Conservation (phyloP, 345 rosid genomes). For the Garcia nutans region DNA sequence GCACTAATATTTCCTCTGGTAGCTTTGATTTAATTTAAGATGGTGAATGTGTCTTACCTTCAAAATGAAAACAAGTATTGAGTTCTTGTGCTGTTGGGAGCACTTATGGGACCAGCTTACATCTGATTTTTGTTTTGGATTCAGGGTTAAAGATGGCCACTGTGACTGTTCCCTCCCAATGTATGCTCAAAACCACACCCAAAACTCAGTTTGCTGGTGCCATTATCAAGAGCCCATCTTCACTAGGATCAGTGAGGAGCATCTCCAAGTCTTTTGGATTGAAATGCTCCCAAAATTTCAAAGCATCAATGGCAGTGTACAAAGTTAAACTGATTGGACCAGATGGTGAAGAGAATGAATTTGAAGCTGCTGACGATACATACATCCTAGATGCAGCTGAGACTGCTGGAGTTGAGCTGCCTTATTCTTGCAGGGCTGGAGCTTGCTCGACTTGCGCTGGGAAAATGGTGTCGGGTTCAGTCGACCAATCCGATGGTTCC, state of each 20-base stretch:
- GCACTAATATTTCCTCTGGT: not conserved
- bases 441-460: slow-evolving; percentile 90
- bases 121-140: slow-evolving; percentile 15
- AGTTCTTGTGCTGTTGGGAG: not conserved
- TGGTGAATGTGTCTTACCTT: not conserved
- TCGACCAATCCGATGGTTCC: slow-evolving; percentile 82
- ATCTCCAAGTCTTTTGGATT: slow-evolving; percentile 57
- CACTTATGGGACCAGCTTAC: not conserved
- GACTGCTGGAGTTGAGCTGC: slow-evolving; percentile 72
- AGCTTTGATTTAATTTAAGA: not conserved
- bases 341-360: slow-evolving; percentile 51
- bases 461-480: slow-evolving; percentile 55
- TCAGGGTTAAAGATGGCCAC: slow-evolving; percentile 50
- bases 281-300: slow-evolving; percentile 46
- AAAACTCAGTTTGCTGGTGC: slow-evolving; percentile 32
- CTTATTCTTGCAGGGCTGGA: slow-evolving; percentile 90
- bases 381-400: slow-evolving; percentile 87
- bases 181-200: slow-evolving; percentile 46
- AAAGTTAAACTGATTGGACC: slow-evolving; percentile 79
- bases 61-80: not conserved
- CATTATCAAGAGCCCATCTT: slow-evolving; percentile 26
- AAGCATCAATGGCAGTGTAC: slow-evolving; percentile 59
- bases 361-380: slow-evolving; percentile 55
- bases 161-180: slow-evolving; percentile 37
- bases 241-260: slow-evolving; percentile 47